Base-by-base conservation (phyloP, 805 yeast species). In the Lipomyces sp. region DNA sequence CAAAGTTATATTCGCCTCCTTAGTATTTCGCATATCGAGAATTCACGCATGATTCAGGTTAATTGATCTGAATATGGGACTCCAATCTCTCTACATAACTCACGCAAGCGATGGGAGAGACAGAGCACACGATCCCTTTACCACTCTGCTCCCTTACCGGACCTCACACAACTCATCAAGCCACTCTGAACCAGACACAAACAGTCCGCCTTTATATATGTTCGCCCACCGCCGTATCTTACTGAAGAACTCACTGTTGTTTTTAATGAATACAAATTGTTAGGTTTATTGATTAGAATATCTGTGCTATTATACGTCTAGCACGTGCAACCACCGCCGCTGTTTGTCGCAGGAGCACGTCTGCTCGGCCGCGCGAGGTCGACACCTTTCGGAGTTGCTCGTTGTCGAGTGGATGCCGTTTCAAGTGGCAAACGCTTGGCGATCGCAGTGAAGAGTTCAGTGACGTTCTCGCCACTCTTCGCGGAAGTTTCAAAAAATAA, bases 401-500 rank as follows among this genome's bases (percentile, higher is more conserved):
- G 26, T 44, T 48, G 51, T 38, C 55, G 54, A 24, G 53, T 33
- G 3, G 57, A 19, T 11, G 56, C 69, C 29, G 68, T 66, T 33
- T 70, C 76, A 11, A 69, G 63, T 0, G 80, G 79, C 61, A 81
- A 68, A 54, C 74, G 73, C 55, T 70, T 65, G 0, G 85, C 76
- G 47, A 73, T 70, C 7, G 68, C 72, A 11, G 68, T 66, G 61
- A 79, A 79, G 26, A 78, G 55, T 31, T 74, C 71, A 0, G 59
- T 60, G 1, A 88, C 77, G 26, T 86, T 86, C 37, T 73, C 72
- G 8, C 90, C 90, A 2, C 78, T 71, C 65, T 83, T 85, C 2
- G 95, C 90, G 55, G 90, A 82, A 1, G 88, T 81, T 51, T 72
- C 83, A 37, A 69, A 71, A 58, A 75, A 78, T 24, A 78, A 55